phyloP scores from a whole-genome alignment of 495 filamentous ascomycete species.

The Penicilliopsis zonata region DNA sequence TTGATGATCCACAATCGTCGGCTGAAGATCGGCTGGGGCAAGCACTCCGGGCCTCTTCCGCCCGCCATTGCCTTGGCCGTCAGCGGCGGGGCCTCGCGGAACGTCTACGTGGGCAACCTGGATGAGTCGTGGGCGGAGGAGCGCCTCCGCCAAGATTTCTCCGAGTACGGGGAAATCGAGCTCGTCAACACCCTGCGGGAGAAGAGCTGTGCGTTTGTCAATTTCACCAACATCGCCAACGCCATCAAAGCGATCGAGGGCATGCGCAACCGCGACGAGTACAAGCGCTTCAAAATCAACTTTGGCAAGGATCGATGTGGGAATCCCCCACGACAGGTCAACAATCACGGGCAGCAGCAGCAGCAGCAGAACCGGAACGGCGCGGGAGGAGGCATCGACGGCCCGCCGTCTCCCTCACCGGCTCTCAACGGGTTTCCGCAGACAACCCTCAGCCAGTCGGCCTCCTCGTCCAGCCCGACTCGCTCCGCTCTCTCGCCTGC shows the following conservation, averaged over 20 bases:
- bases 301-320: constrained; percentile 98
- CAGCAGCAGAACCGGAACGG: constrained; percentile 47
- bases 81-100: constrained; percentile 84
- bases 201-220: constrained; percentile 99
- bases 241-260: constrained; percentile 99
- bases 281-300: constrained; percentile 97
- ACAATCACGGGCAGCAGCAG: constrained; percentile 42
- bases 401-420: constrained; percentile 52
- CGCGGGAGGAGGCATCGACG: constrained; percentile 35
- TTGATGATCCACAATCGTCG: constrained; percentile 98
- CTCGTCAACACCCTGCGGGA: constrained; percentile 92
- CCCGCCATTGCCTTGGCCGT: constrained; percentile 94
- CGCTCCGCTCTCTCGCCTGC: constrained; percentile 43
- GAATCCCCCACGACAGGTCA: constrained; percentile 83
- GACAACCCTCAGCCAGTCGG: constrained; percentile 43
- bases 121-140: constrained; percentile 97
- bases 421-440: constrained; percentile 37
- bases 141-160: constrained; percentile 88
- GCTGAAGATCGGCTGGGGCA: constrained; percentile 98
- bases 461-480: constrained; percentile 59
- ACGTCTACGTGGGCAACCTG: constrained; percentile 95
- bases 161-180: constrained; percentile 96
- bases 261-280: constrained; percentile 86
- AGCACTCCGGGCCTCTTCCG: constrained; percentile 94
- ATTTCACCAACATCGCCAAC: constrained; percentile 99